Base-by-base conservation (phyloP, 306 rosid species). In the Erythrophleum fordii region DNA sequence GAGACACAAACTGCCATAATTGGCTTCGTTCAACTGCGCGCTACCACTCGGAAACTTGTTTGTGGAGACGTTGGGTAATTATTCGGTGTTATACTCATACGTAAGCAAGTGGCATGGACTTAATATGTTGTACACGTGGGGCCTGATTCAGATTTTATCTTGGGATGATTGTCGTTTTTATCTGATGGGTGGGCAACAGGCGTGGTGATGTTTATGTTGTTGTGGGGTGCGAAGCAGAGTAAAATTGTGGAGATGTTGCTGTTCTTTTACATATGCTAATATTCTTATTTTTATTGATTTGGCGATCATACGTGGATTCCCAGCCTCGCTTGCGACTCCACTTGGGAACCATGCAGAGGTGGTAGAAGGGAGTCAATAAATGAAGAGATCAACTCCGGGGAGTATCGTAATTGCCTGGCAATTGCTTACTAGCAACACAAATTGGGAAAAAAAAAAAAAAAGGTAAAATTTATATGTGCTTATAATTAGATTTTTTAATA, bases 321-420 rank as follows among this genome's bases (percentile, higher is more conserved):
- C 20, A 71, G 25, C 44, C 74, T 58, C 69, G 67, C 64, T 12
- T 13, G 49, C 51, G 5, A 51, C 35, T 42, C 68, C 89, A 86
- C 89, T 1, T 86, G 89, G 83, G 59, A 29, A 22, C 69, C 87
- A 86, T 86, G 89, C 89, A 86, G 46, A 65, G 89, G 80, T 66
- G 66, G 44, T 48, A 31, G 11, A 14, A 51, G 20, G 26, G 51
- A n/a, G 16, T 45, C 77, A 61, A 60, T 69, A 68, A 69, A 78
- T 85, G 77, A 53, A 0, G 11, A 0, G 46, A 68, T 64, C 12
- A n/a, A n/a, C n/a, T n/a, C n/a, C n/a, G n/a, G n/a, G n/a, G n/a
- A n/a, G n/a, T n/a, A 35, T 37, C 16, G 5, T 9, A 66, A 34
- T 31, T 60, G 26, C 39, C 39, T 28, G 67, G 20, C 39, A 26